Evolutionary conservation across 2,329 filamentous ascomycete genomes (phyloP).

Genomic region (Hymenoscyphus salicellus): DNA sequence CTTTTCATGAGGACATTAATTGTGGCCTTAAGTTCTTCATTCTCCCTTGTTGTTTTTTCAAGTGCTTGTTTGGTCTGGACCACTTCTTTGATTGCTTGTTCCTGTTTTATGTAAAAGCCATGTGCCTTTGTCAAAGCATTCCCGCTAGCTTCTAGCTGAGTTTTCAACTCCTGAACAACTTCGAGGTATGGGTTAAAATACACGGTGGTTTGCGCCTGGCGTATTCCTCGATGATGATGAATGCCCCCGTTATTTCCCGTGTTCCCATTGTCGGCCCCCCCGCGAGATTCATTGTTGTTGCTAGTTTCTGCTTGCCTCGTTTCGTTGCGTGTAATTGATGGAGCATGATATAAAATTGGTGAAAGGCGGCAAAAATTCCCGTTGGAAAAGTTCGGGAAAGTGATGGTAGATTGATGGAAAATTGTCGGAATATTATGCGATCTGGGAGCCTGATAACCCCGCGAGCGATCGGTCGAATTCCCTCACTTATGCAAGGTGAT

Average conservation of each 20-base stretch:
- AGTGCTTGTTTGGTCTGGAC: slow-evolving; percentile 11
- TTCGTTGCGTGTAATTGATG: too few species aligned
- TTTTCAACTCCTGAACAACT: slow-evolving; percentile 5
- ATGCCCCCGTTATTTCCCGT: slow-evolving; percentile 3
- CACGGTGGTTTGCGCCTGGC: slow-evolving; percentile 3
- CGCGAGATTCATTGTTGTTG: slow-evolving; percentile 5
- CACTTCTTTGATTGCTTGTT: slow-evolving; percentile 9
- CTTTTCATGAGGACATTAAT: not conserved
- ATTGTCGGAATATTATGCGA: too few species aligned
- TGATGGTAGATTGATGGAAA: too few species aligned
- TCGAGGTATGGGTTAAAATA: slow-evolving; percentile 8
- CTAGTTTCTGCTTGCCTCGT: slow-evolving; percentile 5
- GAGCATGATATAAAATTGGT: too few species aligned
- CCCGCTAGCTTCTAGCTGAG: slow-evolving; percentile 8
- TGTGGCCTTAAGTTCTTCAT: not conserved
- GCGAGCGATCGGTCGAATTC: too few species aligned
- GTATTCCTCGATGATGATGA: slow-evolving; percentile 4
- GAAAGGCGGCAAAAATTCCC: too few species aligned
- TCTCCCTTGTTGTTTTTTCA: slow-evolving; percentile 10
- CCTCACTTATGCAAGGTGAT: too few species aligned
- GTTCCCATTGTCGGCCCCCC: slow-evolving; percentile 7
- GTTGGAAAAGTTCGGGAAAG: too few species aligned
- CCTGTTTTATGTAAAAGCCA: slow-evolving; percentile 7
- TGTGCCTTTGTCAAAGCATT: not conserved
- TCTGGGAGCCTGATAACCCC: too few species aligned